Evolutionary conservation across 176 grass and related monocot genomes (phyloP), one percentile per base, ranked within the genome.

Genomic region (Leersia perrieri): DNA sequence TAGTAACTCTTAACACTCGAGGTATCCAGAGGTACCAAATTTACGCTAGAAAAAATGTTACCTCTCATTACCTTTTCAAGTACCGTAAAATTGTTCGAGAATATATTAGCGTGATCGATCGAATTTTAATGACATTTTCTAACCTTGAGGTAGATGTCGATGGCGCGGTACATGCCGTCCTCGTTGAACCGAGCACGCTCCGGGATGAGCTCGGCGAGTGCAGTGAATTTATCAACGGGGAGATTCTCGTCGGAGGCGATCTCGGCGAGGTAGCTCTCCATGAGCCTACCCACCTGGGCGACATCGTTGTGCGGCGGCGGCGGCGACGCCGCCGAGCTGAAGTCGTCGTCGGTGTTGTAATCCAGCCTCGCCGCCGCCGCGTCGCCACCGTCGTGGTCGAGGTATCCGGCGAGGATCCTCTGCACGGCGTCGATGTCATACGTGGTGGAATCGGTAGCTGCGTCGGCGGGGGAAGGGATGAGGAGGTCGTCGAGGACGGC

Each of bases 91-190:
- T n/a, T n/a, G n/a, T n/a, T n/a, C n/a, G n/a, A n/a, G n/a, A n/a
- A n/a, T n/a, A n/a, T n/a, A n/a, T n/a, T n/a, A n/a, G n/a, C 45
- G 40, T 16, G 11, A 41, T 72, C 18, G 12, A 60, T n/a, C n/a
- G n/a, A n/a, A n/a, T 9, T 29, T 12, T 34, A 4, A 70, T 26
- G 2, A 2, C 47, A 65, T 11, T 32, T 77, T 64, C 32, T 22
- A 20, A 98, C 92, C 86, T 95, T 98, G 69, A 98, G 64, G 82
- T 93, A 95, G 77, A 98, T 98, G 70, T 98, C 90, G 18, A 98
- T 93, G 61, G 95, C 90, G 76, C 90, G 88, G 88, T 98, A 98
- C 95, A 93, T 93, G 73, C 90, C 95, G 60, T 98, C 95, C 75
- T 95, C 92, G 34, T 88, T 93, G 28, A 91, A 86, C 81, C 88